Conservation (phyloP, 2,329 filamentous ascomycete genomes). For the Verticillium albo-atrum region DNA sequence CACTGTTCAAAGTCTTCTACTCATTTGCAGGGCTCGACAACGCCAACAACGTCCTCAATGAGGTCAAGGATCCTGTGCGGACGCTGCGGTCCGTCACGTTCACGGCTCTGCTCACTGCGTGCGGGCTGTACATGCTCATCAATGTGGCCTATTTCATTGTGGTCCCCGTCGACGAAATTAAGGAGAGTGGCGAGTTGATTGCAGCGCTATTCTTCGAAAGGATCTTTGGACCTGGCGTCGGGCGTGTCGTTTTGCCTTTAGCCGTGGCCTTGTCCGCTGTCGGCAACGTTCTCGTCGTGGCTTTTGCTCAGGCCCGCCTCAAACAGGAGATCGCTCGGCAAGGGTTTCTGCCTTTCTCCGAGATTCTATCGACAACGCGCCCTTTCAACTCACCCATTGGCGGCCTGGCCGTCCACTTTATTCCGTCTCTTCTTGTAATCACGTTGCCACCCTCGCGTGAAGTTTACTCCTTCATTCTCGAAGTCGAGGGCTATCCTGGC, state of each 20-base stretch:
- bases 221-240: conserved; percentile 55
- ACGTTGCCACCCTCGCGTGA: conserved; percentile 58
- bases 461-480: conserved; percentile 69
- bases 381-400: conserved; percentile 66
- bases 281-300: conserved; percentile 70
- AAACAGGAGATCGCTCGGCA: conserved; percentile 71
- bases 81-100: conserved; percentile 61
- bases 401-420: conserved; percentile 63
- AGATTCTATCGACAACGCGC: conserved; percentile 55
- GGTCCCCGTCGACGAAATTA: conserved; percentile 63
- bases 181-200: conserved; percentile 61
- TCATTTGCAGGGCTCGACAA: conserved; percentile 65
- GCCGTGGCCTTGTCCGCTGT: conserved; percentile 63
- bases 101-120: conserved; percentile 56
- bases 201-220: conserved; percentile 64
- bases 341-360: conserved; percentile 63
- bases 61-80: conserved; percentile 63
- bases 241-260: conserved; percentile 54
- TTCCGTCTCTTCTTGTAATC: conserved; percentile 65
- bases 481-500: conserved; percentile 65
- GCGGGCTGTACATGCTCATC: conserved; percentile 60
- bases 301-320: conserved; percentile 62
- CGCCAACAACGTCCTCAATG: conserved; percentile 66
- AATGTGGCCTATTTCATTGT: conserved; percentile 62
- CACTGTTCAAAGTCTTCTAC: conserved; percentile 65